Percentiles rank a stretch among this genome's conserved stretches.
Evolutionary conservation across 148 eudicot genomes (phyloP).

Genomic region (Cornus controversa): DNA sequence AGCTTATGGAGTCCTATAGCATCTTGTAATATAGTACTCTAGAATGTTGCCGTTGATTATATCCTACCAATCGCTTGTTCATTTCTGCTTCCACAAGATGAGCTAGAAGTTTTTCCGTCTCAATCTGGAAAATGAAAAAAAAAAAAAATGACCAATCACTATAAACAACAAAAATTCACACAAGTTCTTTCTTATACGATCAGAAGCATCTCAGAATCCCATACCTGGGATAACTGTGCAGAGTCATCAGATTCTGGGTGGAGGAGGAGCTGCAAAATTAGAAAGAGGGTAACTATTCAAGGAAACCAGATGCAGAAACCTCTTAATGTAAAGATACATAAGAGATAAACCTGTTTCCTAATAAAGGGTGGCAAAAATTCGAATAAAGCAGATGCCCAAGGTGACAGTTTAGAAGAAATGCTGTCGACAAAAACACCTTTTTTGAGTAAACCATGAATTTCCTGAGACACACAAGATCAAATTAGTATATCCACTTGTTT

Average conservation of each 20-base stretch:
- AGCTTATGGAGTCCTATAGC: no score
- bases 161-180: not conserved
- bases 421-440: conserved; percentile 78
- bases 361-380: conserved; percentile 91
- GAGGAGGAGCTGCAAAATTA: conserved; percentile 71
- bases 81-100: conserved; percentile 94
- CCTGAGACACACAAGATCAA: conserved; percentile 48
- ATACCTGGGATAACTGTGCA: conserved; percentile 97
- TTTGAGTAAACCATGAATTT: conserved; percentile 77
- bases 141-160: not conserved
- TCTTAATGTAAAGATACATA: not conserved
- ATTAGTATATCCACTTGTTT: not conserved
- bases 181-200: not conserved
- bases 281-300: not conserved
- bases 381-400: conserved; percentile 98
- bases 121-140: conserved; percentile 62
- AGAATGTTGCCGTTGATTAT: not conserved
- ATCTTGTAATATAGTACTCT: no score
- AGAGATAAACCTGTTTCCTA: conserved; percentile 63
- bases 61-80: conserved; percentile 75
- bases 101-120: conserved; percentile 91
- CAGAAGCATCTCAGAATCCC: conserved; percentile 12
- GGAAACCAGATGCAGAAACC: not conserved
- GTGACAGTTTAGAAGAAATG: conserved; percentile 84
- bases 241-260: conserved; percentile 98